phyloP scores from a whole-genome alignment of 768 basidiomycete species.

The Russula sp. region DNA sequence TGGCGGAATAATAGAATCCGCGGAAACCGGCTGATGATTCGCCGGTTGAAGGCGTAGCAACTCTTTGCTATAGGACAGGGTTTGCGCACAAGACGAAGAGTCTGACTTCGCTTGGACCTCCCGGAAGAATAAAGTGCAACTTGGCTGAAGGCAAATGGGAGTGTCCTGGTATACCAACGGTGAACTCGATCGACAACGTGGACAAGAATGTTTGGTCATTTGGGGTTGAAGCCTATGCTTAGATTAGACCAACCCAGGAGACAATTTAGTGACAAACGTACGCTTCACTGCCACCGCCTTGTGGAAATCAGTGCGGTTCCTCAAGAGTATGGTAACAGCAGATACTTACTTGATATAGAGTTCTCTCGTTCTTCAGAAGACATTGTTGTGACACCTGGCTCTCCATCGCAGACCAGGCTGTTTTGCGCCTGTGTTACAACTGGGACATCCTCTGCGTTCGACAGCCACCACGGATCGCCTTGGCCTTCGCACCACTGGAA shows the following conservation, averaged over 20 bases:
- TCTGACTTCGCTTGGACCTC: constrained; percentile 42
- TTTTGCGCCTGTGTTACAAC: not conserved
- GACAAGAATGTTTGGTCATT: constrained; percentile 37
- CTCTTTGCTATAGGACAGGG: constrained; percentile 31
- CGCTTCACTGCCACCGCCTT: constrained; percentile 1
- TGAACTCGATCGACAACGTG: constrained; percentile 44
- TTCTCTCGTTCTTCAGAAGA: not conserved
- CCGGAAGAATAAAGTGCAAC: constrained; percentile 54
- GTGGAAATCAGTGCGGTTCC: not conserved
- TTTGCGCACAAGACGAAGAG: constrained; percentile 44
- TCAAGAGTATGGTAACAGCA: not conserved
- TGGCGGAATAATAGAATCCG: constrained; percentile 40
- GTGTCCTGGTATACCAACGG: constrained; percentile 52
- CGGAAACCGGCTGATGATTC: constrained; percentile 27
- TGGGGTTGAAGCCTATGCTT: not conserved
- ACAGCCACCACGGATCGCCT: constrained; percentile 53
- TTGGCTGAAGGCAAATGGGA: constrained; percentile 64
- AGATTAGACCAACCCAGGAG: constrained; percentile 6
- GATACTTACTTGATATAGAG: not conserved
- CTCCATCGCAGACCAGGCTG: not conserved
- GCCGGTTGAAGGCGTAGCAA: constrained; percentile 32
- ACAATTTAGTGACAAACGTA: constrained; percentile 1
- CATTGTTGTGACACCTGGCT: not conserved
- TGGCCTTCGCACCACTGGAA: constrained; percentile 83
- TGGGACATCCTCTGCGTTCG: not conserved